Percentiles rank a stretch among this genome's conserved stretches.
phyloP scores from a whole-genome alignment of 2,329 filamentous ascomycete genomes.

The Sporothrix phasma region DNA sequence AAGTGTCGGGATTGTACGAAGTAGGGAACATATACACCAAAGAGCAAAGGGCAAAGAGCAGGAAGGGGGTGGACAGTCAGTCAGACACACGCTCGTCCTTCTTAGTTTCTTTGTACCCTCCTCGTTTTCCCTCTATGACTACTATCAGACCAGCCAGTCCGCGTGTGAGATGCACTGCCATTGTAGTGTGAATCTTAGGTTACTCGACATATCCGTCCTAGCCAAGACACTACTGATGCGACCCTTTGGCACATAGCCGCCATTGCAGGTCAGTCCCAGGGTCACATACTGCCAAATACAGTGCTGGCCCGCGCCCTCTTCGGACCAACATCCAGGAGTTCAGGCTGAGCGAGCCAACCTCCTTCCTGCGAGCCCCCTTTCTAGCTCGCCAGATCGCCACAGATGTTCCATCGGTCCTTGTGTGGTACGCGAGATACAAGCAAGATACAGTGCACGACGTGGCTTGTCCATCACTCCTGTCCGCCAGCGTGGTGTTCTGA shows the following conservation, averaged over 20 bases:
- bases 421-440: background rate
- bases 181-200: conserved; percentile 2
- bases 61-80: background rate
- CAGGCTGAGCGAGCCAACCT: background rate
- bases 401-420: background rate
- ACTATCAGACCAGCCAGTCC: background rate
- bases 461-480: background rate
- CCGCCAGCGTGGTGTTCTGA: background rate
- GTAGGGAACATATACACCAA: background rate
- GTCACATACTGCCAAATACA: background rate
- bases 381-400: background rate
- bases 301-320: background rate
- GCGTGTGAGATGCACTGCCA: background rate
- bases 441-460: background rate
- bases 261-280: background rate
- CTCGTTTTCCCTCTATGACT: background rate
- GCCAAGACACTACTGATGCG: background rate
- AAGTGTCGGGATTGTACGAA: background rate
- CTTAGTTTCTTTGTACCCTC: background rate
- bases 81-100: background rate
- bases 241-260: background rate
- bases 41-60: background rate
- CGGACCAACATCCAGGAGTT: background rate
- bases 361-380: background rate
- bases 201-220: background rate